Conservation (phyloP, 148 eudicot species). For the Amaranthus palmeri region DNA sequence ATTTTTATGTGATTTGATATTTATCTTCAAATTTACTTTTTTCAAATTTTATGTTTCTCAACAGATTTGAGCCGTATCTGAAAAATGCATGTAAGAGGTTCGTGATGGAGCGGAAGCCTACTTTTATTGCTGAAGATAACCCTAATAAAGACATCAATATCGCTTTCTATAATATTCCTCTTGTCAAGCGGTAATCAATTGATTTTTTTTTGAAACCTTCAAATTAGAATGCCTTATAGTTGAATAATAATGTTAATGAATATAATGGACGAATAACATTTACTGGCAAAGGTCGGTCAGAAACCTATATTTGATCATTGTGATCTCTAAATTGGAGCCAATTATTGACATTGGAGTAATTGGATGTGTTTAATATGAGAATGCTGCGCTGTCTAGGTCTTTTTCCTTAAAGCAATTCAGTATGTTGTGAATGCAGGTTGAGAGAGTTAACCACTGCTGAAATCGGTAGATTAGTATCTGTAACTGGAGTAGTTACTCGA, state of each 20-base stretch:
- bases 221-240: no score
- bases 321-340: no score
- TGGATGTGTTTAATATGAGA: no score
- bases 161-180: conserved; percentile 80
- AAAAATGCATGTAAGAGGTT: conserved; percentile 89
- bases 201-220: background rate
- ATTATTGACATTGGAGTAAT: no score
- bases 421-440: conserved; percentile 38
- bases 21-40: background rate
- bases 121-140: conserved; percentile 71
- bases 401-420: background rate
- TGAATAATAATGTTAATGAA: no score
- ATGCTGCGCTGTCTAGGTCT: background rate
- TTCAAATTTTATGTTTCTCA: background rate
- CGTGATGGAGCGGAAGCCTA: conserved; percentile 73
- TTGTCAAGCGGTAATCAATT: conserved; percentile 57
- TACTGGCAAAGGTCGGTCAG: no score
- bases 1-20: background rate
- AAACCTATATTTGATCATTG: no score
- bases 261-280: no score
- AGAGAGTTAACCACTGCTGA: conserved; percentile 80
- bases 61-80: conserved; percentile 74
- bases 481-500: conserved; percentile 91
- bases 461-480: conserved; percentile 78
- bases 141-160: conserved; percentile 80